These are phyloP conservation scores for Rhododendron vialii DNA, from an alignment of 148 eudicot genomes.

Conservation along the genomic window DNA sequence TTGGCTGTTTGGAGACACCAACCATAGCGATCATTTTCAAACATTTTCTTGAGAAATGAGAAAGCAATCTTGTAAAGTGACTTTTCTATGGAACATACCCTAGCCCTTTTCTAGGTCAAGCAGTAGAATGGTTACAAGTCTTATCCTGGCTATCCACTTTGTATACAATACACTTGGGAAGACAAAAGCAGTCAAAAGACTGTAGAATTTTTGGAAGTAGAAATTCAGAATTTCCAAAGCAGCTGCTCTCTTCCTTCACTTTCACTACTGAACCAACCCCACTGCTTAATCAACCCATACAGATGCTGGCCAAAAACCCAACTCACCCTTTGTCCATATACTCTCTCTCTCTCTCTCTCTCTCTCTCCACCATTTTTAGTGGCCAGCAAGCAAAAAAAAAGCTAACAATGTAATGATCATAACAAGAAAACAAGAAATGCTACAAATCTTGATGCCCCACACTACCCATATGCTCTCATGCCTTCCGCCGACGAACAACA, in stretches of 20 bases:
- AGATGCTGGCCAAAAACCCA: neutral
- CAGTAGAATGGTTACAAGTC: neutral
- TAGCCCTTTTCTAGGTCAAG: slow-evolving; percentile 10
- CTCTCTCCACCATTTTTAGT: slow-evolving; percentile 4
- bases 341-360: neutral
- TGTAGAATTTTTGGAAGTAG: slow-evolving; percentile 3
- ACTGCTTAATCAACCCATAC: slow-evolving; percentile 4
- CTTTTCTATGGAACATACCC: slow-evolving; percentile 27
- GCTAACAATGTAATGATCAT: slow-evolving; percentile 17
- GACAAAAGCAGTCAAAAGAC: slow-evolving; percentile 14
- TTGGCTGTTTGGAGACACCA: slow-evolving; percentile 4
- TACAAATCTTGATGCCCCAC: neutral
- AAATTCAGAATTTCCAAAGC: slow-evolving; percentile 1
- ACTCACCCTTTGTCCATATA: neutral
- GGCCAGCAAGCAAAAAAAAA: slow-evolving; percentile 7
- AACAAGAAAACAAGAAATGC: slow-evolving; percentile 22
- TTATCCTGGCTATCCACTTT: slow-evolving; percentile 16
- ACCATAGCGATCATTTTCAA: slow-evolving; percentile 9
- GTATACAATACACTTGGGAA: slow-evolving; percentile 18
- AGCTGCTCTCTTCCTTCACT: slow-evolving; percentile 11
- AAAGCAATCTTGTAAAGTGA: slow-evolving; percentile 21
- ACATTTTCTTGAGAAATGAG: neutral
- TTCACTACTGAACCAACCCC: slow-evolving; percentile 2
- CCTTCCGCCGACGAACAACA: slow-evolving; percentile 21
- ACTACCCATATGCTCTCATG: slow-evolving; percentile 23